phyloP scores from a whole-genome alignment of 2,329 filamentous ascomycete genomes.

The Paramyrothecium sp. region DNA sequence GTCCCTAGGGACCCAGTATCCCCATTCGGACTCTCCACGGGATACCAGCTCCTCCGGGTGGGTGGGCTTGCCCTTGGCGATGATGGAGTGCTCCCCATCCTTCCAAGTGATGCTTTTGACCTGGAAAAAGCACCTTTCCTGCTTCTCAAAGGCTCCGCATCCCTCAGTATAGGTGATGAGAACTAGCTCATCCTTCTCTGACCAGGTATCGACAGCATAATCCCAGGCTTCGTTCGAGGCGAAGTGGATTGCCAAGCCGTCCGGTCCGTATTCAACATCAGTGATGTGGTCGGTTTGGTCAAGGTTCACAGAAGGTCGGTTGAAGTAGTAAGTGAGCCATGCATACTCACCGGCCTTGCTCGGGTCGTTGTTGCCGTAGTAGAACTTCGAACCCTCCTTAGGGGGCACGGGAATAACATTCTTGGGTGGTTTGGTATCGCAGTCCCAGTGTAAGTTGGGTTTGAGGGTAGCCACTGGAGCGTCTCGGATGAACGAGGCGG shows the following conservation, averaged over 20 bases:
- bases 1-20: conserved; percentile 15
- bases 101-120: conserved; percentile 15
- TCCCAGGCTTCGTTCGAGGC: conserved; percentile 16
- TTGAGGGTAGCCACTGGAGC: background rate
- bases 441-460: conserved; percentile 19
- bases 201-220: conserved; percentile 19
- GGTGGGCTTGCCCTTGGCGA: conserved; percentile 15
- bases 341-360: conserved; percentile 19
- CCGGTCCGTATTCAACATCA: conserved; percentile 6
- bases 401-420: conserved; percentile 21
- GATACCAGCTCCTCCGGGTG: conserved; percentile 18
- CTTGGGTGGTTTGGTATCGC: conserved; percentile 14
- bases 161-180: conserved; percentile 21
- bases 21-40: conserved; percentile 20
- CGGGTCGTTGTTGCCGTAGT: conserved; percentile 14
- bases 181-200: conserved; percentile 15
- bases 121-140: conserved; percentile 28
- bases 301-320: conserved; percentile 24
- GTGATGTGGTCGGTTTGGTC: conserved; percentile 22
- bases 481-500: background rate
- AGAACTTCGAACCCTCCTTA: conserved; percentile 16
- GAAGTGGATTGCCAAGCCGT: conserved; percentile 13
- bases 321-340: conserved; percentile 23
- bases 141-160: conserved; percentile 20
- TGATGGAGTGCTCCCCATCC: conserved; percentile 7